Evolutionary conservation across 495 filamentous ascomycete genomes (phyloP).

Genomic region (Hyaloscypha variabilis): DNA sequence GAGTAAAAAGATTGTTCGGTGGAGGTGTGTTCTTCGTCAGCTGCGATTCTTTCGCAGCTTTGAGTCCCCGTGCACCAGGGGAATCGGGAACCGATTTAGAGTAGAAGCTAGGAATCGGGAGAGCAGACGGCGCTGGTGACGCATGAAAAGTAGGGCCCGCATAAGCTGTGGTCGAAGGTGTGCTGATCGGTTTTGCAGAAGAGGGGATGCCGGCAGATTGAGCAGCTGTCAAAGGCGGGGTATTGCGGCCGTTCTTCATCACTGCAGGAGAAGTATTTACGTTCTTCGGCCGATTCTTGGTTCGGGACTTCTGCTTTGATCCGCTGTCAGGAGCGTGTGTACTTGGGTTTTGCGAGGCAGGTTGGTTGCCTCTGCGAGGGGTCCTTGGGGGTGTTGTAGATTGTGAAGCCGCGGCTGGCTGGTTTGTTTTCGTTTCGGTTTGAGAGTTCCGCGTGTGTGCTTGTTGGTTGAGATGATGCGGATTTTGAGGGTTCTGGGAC

Average conservation of each 20-base stretch:
- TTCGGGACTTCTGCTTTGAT: constrained; percentile 39
- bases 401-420: constrained; percentile 15
- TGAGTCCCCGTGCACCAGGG: constrained; percentile 41
- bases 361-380: constrained; percentile 24
- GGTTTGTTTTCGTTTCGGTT: constrained; percentile 24
- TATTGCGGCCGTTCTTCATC: constrained; percentile 39
- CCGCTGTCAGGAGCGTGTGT: constrained; percentile 13
- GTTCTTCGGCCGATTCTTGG: constrained; percentile 40
- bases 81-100: constrained; percentile 77
- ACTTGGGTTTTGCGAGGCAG: constrained; percentile 6
- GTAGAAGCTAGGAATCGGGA: constrained; percentile 91
- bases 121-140: constrained; percentile 88
- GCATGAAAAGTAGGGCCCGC: constrained; percentile 95
- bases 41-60: constrained; percentile 26
- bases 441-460: constrained; percentile 24
- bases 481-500: constrained; percentile 31
- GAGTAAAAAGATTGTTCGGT: constrained; percentile 42
- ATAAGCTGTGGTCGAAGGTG: constrained; percentile 66
- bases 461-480: constrained; percentile 32
- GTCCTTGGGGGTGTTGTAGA: constrained; percentile 32
- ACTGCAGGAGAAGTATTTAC: constrained; percentile 38
- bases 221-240: constrained; percentile 40
- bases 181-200: constrained; percentile 34
- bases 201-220: constrained; percentile 32
- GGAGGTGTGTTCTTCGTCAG: constrained; percentile 39